phyloP scores from a whole-genome alignment of 805 yeast species.

The Yarrowia bubula region DNA sequence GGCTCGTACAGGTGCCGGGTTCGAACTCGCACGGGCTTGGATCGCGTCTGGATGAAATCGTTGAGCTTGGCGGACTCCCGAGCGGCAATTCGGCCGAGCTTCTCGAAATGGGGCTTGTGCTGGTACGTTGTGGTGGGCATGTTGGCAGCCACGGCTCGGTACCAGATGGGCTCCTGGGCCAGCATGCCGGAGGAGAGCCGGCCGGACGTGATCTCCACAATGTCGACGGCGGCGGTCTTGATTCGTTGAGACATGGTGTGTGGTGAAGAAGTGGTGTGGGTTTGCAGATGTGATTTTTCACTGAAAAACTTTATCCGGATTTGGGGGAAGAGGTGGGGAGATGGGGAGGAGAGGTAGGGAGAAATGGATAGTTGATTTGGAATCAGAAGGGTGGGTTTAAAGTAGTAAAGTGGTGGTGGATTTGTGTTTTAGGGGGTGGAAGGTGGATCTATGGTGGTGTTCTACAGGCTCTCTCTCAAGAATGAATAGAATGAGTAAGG shows the following conservation, averaged over 20 bases:
- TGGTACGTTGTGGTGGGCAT: conserved; percentile 57
- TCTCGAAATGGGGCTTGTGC: conserved; percentile 38
- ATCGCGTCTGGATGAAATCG: conserved; percentile 40
- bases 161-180: conserved; percentile 81
- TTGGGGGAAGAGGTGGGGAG: not conserved
- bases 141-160: conserved; percentile 71
- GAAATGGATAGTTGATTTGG: not conserved
- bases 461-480: not conserved
- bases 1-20: conserved; percentile 48
- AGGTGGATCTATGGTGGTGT: not conserved
- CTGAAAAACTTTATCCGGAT: not conserved
- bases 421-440: not conserved
- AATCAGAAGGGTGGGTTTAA: not conserved
- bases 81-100: conserved; percentile 50
- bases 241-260: conserved; percentile 66
- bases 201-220: conserved; percentile 78
- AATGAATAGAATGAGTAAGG: not conserved
- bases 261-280: not conserved
- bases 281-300: not conserved
- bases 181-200: conserved; percentile 64
- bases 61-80: conserved; percentile 33
- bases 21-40: conserved; percentile 34
- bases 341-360: not conserved
- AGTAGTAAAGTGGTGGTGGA: not conserved
- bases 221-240: conserved; percentile 57